A percentile compares a stretch with the other conserved stretches of the same genome.
These are phyloP conservation scores for Leccinum fallax DNA, from an alignment of 1,284 basidiomycete genomes.

Conservation along the genomic window DNA sequence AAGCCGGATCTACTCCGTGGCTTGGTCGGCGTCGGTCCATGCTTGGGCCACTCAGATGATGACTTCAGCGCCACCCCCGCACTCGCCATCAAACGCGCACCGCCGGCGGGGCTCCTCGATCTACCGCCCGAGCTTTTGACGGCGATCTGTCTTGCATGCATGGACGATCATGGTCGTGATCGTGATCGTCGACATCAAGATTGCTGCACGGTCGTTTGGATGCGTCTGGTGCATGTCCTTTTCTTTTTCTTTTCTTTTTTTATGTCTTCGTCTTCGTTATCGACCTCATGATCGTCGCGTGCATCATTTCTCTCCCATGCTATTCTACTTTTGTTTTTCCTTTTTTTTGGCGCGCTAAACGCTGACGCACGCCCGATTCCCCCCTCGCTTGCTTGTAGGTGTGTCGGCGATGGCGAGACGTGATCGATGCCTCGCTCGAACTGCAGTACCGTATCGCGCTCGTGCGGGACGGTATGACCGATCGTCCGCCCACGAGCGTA, in stretches of 20 bases:
- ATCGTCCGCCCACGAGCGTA: conserved; percentile 23
- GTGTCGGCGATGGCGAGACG: conserved; percentile 38
- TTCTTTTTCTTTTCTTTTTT: not conserved
- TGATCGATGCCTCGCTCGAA: conserved; percentile 41
- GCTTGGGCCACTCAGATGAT: not conserved
- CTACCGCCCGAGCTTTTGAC: conserved; percentile 24
- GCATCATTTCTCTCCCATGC: too few relatives aligned
- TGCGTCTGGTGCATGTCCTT: conserved; percentile 35
- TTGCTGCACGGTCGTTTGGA: conserved; percentile 18
- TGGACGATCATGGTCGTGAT: not conserved
- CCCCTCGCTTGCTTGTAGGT: conserved; percentile 36
- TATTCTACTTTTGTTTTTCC: too few relatives aligned
- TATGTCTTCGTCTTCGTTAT: not conserved
- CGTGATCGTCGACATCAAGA: not conserved
- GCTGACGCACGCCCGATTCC: too few relatives aligned
- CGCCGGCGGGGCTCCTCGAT: conserved; percentile 10
- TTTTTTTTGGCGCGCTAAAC: not conserved
- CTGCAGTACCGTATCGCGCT: conserved; percentile 55
- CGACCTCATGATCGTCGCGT: not conserved
- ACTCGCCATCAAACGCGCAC: not conserved
- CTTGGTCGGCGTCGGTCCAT: not conserved
- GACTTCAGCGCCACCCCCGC: not conserved
- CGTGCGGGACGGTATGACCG: conserved; percentile 45
- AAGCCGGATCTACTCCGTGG: not conserved
- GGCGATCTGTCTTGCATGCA: conserved; percentile 6